Percentiles rank a stretch among this genome's conserved stretches.
Conservation (phyloP, 2,329 filamentous ascomycete species). For the Aspergillus nomiae region DNA sequence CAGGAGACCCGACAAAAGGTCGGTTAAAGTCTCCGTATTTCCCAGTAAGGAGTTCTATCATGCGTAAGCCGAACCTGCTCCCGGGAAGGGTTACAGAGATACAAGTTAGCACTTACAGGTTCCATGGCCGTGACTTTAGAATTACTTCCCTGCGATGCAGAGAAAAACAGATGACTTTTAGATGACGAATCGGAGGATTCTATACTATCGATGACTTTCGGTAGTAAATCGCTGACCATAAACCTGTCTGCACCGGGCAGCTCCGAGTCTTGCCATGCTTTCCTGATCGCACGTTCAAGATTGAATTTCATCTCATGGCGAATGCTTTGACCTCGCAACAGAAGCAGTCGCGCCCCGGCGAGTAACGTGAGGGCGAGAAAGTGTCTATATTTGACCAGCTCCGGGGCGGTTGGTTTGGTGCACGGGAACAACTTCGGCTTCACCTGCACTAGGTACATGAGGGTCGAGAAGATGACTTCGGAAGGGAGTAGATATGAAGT, state of each 20-base stretch:
- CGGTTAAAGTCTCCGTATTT: constrained; percentile 25
- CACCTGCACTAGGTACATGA: constrained; percentile 38
- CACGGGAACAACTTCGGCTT: constrained; percentile 35
- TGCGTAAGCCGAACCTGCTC: constrained; percentile 24
- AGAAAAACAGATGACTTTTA: background rate
- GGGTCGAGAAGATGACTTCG: constrained; percentile 34
- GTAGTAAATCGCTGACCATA: constrained; percentile 34
- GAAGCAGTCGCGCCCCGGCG: constrained; percentile 36
- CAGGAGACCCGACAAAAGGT: constrained; percentile 21
- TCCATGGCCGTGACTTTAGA: background rate
- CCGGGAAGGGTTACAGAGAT: constrained; percentile 20
- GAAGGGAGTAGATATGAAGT: constrained; percentile 32
- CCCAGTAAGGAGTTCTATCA: constrained; percentile 37
- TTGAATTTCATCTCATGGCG: constrained; percentile 29
- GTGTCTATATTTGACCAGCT: constrained; percentile 20
- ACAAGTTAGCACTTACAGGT: constrained; percentile 24
- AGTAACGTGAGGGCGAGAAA: constrained; percentile 31
- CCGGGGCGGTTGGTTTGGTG: constrained; percentile 25
- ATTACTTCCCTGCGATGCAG: background rate
- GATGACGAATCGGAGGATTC: constrained; percentile 7
- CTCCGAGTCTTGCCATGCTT: constrained; percentile 36
- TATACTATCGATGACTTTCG: constrained; percentile 31
- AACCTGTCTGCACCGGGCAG: constrained; percentile 34
- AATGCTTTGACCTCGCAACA: constrained; percentile 32
- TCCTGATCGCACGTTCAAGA: constrained; percentile 33